Percentiles rank a stretch among this genome's conserved stretches.
Evolutionary conservation across 129 eudicot genomes (phyloP).

Genomic region (Heracleum sosnowskyi): DNA sequence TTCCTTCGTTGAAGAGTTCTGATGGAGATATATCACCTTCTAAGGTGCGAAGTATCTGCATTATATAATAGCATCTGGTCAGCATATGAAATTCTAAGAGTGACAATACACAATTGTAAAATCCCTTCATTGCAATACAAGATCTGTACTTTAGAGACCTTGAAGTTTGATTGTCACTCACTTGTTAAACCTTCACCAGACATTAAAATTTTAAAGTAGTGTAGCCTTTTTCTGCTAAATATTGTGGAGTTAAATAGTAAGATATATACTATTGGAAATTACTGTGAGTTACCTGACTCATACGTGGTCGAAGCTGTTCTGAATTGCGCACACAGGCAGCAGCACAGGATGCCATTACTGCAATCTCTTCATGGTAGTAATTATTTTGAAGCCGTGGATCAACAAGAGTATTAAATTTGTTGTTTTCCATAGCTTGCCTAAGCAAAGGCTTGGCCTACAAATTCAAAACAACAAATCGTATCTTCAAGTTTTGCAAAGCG

Average conservation of each 20-base stretch:
- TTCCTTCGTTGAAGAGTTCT: slow-evolving; percentile 4
- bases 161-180: neutral
- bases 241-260: neutral
- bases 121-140: neutral
- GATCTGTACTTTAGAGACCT: neutral
- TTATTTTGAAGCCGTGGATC: slow-evolving; percentile 48
- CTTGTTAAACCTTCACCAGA: neutral
- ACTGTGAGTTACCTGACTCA: slow-evolving; percentile 54
- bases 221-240: neutral
- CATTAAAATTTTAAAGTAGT: neutral
- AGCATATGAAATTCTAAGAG: neutral
- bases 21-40: neutral
- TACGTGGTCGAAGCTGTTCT: slow-evolving; percentile 66
- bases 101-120: neutral
- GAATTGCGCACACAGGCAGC: slow-evolving; percentile 72
- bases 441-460: slow-evolving; percentile 87
- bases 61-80: neutral
- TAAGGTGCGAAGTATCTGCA: neutral
- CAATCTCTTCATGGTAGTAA: slow-evolving; percentile 52
- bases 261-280: neutral
- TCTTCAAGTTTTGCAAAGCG: neutral
- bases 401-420: slow-evolving; percentile 36
- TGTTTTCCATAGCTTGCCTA: slow-evolving; percentile 51
- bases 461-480: slow-evolving; percentile 2
- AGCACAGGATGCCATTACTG: slow-evolving; percentile 75